These are phyloP conservation scores for Marsdenia floribunda DNA, from an alignment of 257 asterid species.

Conservation along the genomic window DNA sequence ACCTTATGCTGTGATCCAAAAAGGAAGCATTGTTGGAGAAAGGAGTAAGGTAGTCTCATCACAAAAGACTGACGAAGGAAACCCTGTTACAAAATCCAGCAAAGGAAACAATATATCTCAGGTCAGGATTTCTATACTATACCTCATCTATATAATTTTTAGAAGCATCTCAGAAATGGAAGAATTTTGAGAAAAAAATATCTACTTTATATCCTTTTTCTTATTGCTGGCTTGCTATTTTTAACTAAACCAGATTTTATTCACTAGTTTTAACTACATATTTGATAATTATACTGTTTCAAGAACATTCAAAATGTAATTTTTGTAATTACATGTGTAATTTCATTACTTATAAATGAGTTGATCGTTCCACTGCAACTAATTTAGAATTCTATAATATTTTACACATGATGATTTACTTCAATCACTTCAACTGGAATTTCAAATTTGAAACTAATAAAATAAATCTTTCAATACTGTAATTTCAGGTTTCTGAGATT, in stretches of 20 bases:
- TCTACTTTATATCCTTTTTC: not conserved
- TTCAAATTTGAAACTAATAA: not conserved
- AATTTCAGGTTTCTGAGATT: constrained; percentile 34
- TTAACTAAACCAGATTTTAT: not conserved
- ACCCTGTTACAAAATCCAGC: constrained; percentile 26
- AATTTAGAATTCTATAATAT: not conserved
- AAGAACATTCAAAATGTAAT: not conserved
- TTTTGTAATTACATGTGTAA: not conserved
- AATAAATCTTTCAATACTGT: not conserved
- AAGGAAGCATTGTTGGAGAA: constrained; percentile 51
- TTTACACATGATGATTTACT: not conserved
- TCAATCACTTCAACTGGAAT: not conserved
- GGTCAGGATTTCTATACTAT: constrained; percentile 24
- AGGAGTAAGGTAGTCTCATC: constrained; percentile 47
- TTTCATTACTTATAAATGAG: not conserved
- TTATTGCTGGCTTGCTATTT: not conserved
- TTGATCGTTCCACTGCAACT: not conserved
- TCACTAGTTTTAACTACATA: not conserved
- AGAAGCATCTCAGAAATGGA: not conserved
- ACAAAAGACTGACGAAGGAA: constrained; percentile 51
- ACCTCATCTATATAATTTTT: not conserved
- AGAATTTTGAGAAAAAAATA: not conserved
- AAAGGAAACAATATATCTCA: constrained; percentile 28
- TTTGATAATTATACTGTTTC: not conserved
- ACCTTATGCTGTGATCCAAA: constrained; percentile 60